A percentile compares a stretch with the other conserved stretches of the same genome.
phyloP scores from a whole-genome alignment of 2,329 filamentous ascomycete genomes.

The Rutstroemia sp. region DNA sequence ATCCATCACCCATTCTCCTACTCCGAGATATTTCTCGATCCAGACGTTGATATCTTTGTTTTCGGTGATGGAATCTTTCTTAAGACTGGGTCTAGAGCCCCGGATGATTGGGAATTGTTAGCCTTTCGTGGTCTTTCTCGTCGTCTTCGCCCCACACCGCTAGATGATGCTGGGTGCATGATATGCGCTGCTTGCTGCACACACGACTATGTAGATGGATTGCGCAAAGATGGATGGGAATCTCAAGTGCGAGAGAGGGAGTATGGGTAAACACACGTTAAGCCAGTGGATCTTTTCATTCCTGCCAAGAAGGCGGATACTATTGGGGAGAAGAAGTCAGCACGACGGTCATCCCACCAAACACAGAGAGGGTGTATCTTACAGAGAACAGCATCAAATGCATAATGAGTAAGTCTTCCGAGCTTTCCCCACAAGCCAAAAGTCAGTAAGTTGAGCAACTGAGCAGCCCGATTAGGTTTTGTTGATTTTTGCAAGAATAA shows the following conservation, averaged over 20 bases:
- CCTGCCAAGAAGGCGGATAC: slow-evolving; percentile 95
- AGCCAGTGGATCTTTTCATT: slow-evolving; percentile 92
- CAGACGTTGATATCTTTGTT: slow-evolving; percentile 79
- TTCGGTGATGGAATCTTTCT: slow-evolving; percentile 70
- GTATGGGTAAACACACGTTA: slow-evolving; percentile 69
- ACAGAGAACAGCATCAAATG: slow-evolving; percentile 91
- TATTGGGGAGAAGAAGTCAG: slow-evolving; percentile 32
- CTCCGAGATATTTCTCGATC: slow-evolving; percentile 87
- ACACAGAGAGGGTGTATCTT: slow-evolving; percentile 32
- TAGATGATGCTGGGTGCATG: no score
- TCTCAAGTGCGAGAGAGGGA: background rate
- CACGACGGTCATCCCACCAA: background rate
- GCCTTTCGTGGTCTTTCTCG: slow-evolving; percentile 24
- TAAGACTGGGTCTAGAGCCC: slow-evolving; percentile 65
- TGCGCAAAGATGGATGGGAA: background rate
- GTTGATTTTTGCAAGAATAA: slow-evolving; percentile 11
- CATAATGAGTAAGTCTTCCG: slow-evolving; percentile 88
- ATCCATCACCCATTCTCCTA: slow-evolving; percentile 98
- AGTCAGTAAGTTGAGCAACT: slow-evolving; percentile 62
- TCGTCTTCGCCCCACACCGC: slow-evolving; percentile 12
- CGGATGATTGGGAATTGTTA: slow-evolving; percentile 37
- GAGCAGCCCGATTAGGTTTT: slow-evolving; percentile 35
- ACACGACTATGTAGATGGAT: background rate
- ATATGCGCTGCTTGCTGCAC: no score
- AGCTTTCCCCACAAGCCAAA: slow-evolving; percentile 71